Percentiles rank a stretch among this genome's conserved stretches.
These are phyloP conservation scores for Claviceps citrina DNA, from an alignment of 2,329 filamentous ascomycete genomes.

Conservation along the genomic window DNA sequence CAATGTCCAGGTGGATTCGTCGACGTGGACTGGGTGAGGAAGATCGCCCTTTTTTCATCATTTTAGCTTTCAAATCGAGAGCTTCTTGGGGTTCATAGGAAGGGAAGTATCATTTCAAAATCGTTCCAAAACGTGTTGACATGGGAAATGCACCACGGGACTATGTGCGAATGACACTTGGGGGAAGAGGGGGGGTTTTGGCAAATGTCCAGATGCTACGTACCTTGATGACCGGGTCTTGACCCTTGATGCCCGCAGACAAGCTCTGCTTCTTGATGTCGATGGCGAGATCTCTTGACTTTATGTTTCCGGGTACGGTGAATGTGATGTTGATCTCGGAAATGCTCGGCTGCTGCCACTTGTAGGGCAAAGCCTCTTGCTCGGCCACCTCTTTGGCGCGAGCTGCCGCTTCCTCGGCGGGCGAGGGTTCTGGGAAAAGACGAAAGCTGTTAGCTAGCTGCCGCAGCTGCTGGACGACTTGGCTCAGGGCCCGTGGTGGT, in stretches of 20 bases:
- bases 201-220: conserved; percentile 28
- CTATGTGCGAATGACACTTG: not conserved
- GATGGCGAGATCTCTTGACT: conserved; percentile 69
- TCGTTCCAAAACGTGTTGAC: no score
- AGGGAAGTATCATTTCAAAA: not conserved
- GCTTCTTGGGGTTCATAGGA: not conserved
- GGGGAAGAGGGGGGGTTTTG: not conserved
- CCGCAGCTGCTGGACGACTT: no score
- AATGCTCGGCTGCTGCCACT: conserved; percentile 93
- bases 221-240: conserved; percentile 72
- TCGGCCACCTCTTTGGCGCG: conserved; percentile 66
- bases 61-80: conserved; percentile 3
- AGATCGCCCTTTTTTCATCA: conserved; percentile 53
- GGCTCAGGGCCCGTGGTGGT: no score
- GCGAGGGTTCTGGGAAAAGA: conserved; percentile 29
- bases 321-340: conserved; percentile 70
- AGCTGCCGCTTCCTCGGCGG: conserved; percentile 42
- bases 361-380: conserved; percentile 85
- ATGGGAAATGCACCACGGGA: no score
- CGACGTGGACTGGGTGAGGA: conserved; percentile 60
- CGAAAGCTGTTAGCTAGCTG: not conserved
- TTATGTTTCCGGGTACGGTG: conserved; percentile 65
- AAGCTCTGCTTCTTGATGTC: conserved; percentile 67
- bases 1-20: conserved; percentile 93
- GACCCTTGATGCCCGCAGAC: conserved; percentile 72